These are phyloP conservation scores for Marchantia paleacea DNA, from an alignment of 225 moss, liverwort and hornwort genomes.

Conservation along the genomic window DNA sequence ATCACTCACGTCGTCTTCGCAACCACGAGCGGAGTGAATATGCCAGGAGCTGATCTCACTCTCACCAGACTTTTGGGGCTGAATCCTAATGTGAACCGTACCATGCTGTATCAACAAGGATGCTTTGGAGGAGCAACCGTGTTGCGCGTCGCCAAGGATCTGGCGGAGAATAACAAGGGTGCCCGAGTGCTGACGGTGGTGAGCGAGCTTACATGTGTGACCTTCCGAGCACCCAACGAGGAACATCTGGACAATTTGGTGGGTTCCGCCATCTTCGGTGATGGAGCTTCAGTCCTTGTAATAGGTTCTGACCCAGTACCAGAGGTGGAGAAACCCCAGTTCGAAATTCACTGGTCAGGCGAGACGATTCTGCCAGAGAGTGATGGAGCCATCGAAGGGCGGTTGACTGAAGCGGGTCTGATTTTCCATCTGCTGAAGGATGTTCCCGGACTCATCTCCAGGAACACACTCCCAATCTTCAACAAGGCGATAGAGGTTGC, in stretches of 20 bases:
- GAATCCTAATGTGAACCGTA: constrained; percentile 16
- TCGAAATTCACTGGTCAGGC: constrained; percentile 37
- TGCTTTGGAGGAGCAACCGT: constrained; percentile 56
- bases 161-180: constrained; percentile 39
- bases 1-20: constrained; percentile 66
- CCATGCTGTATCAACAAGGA: constrained; percentile 37
- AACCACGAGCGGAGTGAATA: constrained; percentile 58
- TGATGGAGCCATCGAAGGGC: constrained; percentile 35
- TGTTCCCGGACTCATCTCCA: constrained; percentile 55
- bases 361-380: constrained; percentile 39
- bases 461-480: not conserved
- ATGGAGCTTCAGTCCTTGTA: constrained; percentile 34
- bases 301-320: constrained; percentile 32
- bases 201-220: constrained; percentile 35
- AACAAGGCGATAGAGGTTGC: too few relatives aligned
- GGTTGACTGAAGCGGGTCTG: constrained; percentile 29
- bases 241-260: constrained; percentile 45
- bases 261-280: constrained; percentile 41
- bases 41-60: constrained; percentile 54
- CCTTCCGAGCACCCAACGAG: constrained; percentile 38
- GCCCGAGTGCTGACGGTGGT: constrained; percentile 32
- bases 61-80: constrained; percentile 19
- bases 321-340: constrained; percentile 32
- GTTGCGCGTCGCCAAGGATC: constrained; percentile 56
- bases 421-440: constrained; percentile 57